phyloP scores from a whole-genome alignment of 1,284 basidiomycete species.

The Cryptococcus wingfieldii region DNA sequence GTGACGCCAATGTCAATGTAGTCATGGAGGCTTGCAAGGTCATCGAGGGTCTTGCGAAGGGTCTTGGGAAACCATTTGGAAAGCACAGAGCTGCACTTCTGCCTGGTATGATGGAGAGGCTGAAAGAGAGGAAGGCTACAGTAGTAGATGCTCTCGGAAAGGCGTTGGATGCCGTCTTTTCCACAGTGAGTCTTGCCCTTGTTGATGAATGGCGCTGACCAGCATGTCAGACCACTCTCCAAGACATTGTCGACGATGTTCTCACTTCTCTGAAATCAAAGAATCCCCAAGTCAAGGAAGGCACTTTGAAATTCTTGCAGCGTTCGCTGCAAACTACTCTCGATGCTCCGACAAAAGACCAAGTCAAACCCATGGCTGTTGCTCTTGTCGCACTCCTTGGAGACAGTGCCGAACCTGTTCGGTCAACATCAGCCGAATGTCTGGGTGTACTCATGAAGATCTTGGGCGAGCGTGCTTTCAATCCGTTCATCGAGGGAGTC shows the following conservation, averaged over 20 bases:
- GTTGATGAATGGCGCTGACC: slow-evolving; percentile 12
- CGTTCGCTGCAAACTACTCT: slow-evolving; percentile 69
- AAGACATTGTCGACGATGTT: slow-evolving; percentile 81
- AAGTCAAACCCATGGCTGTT: slow-evolving; percentile 81
- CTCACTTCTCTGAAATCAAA: slow-evolving; percentile 76
- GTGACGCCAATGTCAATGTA: slow-evolving; percentile 93
- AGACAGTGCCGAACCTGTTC: slow-evolving; percentile 85
- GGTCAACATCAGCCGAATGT: slow-evolving; percentile 81
- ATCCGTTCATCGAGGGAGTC: slow-evolving; percentile 78
- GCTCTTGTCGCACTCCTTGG: slow-evolving; percentile 71
- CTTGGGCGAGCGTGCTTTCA: slow-evolving; percentile 88
- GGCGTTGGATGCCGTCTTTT: slow-evolving; percentile 85
- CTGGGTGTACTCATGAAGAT: slow-evolving; percentile 95
- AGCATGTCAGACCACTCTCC: slow-evolving; percentile 62
- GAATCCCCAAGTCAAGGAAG: slow-evolving; percentile 96
- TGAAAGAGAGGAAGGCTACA: slow-evolving; percentile 90
- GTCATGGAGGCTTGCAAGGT: slow-evolving; percentile 84
- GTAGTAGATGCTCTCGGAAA: slow-evolving; percentile 85
- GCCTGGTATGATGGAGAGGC: slow-evolving; percentile 74
- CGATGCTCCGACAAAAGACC: slow-evolving; percentile 60
- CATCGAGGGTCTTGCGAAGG: slow-evolving; percentile 80
- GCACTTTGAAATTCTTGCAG: slow-evolving; percentile 80
- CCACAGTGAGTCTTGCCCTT: slow-evolving; percentile 58
- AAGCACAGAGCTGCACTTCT: slow-evolving; percentile 71
- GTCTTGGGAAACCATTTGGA: slow-evolving; percentile 69